Base-by-base conservation (phyloP, 1,139 yeast species). In the Kluyveromyces sp. region DNA sequence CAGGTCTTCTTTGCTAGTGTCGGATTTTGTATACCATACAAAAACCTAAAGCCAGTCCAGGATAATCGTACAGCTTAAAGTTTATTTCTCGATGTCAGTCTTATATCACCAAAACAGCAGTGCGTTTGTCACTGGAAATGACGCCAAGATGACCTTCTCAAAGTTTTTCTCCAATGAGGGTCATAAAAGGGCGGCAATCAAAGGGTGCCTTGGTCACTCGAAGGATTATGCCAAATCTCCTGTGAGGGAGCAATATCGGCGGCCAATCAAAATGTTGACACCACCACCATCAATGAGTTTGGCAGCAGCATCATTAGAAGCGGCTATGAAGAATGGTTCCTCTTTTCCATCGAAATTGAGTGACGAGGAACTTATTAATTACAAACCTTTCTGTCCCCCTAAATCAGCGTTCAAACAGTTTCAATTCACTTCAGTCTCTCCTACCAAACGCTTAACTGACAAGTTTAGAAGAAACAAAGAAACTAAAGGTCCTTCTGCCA, bases 171-270 rank as follows among this genome's bases (percentile, higher is more conserved):
- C 30, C 3, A 22, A 25, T 19, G 39, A 35, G 4, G 39, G 39
- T 6, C 39, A 35, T 3, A 35, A 35, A 18, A 35, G 39, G 25
- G 39, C 39, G 4, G 39, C 39, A 9, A 20, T 35, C 17, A 35
- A 25, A 16, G n/a, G 22, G 4, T 15, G 18, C 25, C 16, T 35
- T n/a, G 39, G 39, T 3, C 22, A 11, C 15, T 28, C 18, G 12
- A 25, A 15, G 4, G 31, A 15, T 12, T 15, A n/a, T 4, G 8
- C 11, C 12, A 33, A 33, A 19, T 11, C 36, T 19, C 7, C 11
- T 33, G 36, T 33, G 1, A 17, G 7, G 13, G 36, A 18, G 7
- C 4, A 3, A 7, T 15, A 18, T 11, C 15, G 4, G 6, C 9
- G n/a, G 3, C 19, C 15, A 11, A 28, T 19, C 22, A 28, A 17